Evolutionary conservation across 148 eudicot species (phyloP).

Genomic region (Pharnaceum exiguum): DNA sequence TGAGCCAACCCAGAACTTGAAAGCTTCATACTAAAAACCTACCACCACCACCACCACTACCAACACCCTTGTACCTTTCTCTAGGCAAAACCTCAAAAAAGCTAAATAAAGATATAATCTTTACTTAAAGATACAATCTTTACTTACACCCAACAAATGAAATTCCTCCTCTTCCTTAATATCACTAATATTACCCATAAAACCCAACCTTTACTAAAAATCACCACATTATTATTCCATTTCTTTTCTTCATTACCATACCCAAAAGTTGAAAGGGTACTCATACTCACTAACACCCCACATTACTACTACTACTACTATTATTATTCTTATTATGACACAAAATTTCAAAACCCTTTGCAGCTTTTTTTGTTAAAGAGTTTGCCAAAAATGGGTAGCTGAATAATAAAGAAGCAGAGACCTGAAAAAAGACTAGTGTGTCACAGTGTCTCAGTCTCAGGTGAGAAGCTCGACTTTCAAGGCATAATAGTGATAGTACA

Average conservation of each 20-base stretch:
- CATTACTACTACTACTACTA: too few species aligned
- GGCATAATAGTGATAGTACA: conserved; percentile 6
- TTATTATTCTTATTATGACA: too few species aligned
- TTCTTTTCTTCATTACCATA: conserved; percentile 26
- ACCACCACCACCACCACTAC: too few species aligned
- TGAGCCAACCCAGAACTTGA: conserved; percentile 40
- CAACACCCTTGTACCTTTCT: conserved; percentile 20
- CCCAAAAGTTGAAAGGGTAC: conserved; percentile 8
- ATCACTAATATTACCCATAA: conserved; percentile 26
- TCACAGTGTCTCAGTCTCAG: conserved; percentile 4
- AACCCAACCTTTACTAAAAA: conserved; percentile 12
- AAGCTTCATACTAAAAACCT: conserved; percentile 57
- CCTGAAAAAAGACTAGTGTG: not conserved
- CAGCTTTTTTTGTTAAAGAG: too few species aligned
- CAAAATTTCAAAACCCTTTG: too few species aligned
- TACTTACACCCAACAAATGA: conserved; percentile 23
- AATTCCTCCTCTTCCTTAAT: conserved; percentile 15
- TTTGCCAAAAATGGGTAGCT: conserved; percentile 2
- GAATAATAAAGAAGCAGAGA: not conserved
- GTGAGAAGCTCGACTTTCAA: conserved; percentile 21
- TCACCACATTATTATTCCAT: conserved; percentile 33
- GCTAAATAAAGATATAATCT: too few species aligned
- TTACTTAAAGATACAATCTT: too few species aligned
- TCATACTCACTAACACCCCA: conserved; percentile 16
- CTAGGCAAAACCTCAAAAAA: conserved; percentile 27